phyloP scores from a whole-genome alignment of 2,329 filamentous ascomycete genomes.

The Zymoseptoria passerinii region DNA sequence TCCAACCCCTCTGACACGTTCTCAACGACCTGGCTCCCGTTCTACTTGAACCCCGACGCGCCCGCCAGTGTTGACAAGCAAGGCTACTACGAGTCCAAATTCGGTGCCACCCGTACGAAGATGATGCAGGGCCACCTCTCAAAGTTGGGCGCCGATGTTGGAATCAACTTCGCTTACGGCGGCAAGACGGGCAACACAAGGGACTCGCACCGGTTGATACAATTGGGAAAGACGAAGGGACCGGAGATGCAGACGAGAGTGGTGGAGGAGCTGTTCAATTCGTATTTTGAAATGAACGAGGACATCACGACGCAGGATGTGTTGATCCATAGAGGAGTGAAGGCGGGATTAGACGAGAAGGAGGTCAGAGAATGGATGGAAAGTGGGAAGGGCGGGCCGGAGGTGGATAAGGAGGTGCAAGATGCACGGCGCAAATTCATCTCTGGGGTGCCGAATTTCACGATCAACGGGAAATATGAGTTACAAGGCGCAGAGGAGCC shows the following conservation, averaged over 20 bases:
- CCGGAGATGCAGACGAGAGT: constrained; percentile 50
- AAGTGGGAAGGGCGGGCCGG: constrained; percentile 36
- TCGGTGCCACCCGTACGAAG: constrained; percentile 53
- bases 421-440: constrained; percentile 44
- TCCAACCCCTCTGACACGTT: constrained; percentile 60
- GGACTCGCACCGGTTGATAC: constrained; percentile 68
- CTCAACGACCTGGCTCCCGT: constrained; percentile 65
- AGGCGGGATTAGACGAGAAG: constrained; percentile 36
- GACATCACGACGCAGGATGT: constrained; percentile 39
- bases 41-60: constrained; percentile 65
- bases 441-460: constrained; percentile 66
- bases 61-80: constrained; percentile 47
- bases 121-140: constrained; percentile 52
- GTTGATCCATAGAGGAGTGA: constrained; percentile 34
- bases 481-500: constrained; percentile 66
- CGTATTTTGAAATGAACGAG: constrained; percentile 43
- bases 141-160: constrained; percentile 53
- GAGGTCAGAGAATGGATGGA: constrained; percentile 39
- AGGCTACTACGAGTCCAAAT: constrained; percentile 52
- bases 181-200: constrained; percentile 68
- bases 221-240: constrained; percentile 53
- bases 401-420: constrained; percentile 41
- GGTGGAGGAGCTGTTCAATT: constrained; percentile 54
- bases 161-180: constrained; percentile 64
- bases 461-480: constrained; percentile 59